phyloP scores from a whole-genome alignment of 2,329 filamentous ascomycete species.

The Delphinella strobiligena region DNA sequence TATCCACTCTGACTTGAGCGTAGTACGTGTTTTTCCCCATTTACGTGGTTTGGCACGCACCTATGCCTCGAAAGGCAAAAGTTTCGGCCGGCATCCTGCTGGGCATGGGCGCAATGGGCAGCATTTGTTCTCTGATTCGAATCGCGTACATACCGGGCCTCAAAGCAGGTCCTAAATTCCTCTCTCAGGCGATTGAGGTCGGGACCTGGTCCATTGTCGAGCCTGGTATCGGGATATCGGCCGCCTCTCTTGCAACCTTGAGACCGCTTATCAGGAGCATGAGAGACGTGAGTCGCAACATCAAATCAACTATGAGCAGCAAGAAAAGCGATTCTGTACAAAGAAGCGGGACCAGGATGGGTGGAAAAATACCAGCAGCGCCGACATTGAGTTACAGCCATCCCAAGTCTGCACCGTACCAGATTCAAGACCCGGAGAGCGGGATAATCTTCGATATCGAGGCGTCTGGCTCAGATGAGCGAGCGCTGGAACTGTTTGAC shows the following conservation, averaged over 20 bases:
- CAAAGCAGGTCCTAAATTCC: slow-evolving; percentile 12
- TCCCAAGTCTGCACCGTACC: background rate
- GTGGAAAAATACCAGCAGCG: background rate
- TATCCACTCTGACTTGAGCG: slow-evolving; percentile 10
- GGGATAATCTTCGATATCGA: background rate
- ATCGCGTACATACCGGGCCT: slow-evolving; percentile 15
- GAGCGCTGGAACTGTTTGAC: background rate
- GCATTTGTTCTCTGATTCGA: slow-evolving; percentile 15
- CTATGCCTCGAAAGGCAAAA: slow-evolving; percentile 27
- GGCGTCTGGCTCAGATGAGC: background rate
- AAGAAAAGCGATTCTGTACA: background rate
- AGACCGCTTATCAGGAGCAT: slow-evolving; percentile 15
- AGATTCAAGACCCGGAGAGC: background rate
- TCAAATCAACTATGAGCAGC: background rate
- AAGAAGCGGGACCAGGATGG: background rate
- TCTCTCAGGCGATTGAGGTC: slow-evolving; percentile 15
- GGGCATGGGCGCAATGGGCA: slow-evolving; percentile 23
- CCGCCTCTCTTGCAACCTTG: slow-evolving; percentile 20
- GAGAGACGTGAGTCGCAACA: background rate
- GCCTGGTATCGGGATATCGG: slow-evolving; percentile 21
- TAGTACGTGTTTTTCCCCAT: slow-evolving; percentile 22
- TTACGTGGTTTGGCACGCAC: slow-evolving; percentile 3
- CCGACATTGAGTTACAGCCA: background rate
- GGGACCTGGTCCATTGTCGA: slow-evolving; percentile 21
- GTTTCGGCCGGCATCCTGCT: slow-evolving; percentile 29